Evolutionary conservation across 768 basidiomycete species (phyloP).

Genomic region (Mrakia hoshinonis): DNA sequence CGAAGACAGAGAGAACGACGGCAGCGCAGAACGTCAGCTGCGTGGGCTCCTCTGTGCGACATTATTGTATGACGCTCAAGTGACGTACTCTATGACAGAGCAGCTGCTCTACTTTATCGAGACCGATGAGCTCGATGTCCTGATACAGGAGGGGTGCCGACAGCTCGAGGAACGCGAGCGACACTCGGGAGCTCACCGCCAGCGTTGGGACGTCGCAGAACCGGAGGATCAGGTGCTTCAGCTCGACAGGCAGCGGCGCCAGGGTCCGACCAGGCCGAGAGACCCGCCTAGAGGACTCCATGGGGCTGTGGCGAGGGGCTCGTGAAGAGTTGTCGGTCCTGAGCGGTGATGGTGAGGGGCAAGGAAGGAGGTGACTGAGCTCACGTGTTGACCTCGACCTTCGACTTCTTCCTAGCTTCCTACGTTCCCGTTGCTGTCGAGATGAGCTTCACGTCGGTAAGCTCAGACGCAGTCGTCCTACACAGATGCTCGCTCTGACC

Average conservation of each 20-base stretch:
- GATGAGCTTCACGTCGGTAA: conserved; percentile 4
- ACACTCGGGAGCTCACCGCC: neutral
- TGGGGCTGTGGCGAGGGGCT: no score
- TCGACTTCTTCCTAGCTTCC: neutral
- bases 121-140: neutral
- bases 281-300: no score
- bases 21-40: no score
- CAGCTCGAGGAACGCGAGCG: neutral
- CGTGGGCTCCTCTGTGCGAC: no score
- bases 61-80: no score
- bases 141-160: neutral
- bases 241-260: neutral
- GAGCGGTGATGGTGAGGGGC: no score
- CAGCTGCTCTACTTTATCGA: neutral
- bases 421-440: neutral
- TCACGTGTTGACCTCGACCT: neutral
- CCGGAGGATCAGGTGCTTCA: neutral
- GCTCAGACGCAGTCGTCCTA: neutral
- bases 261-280: no score
- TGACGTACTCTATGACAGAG: neutral
- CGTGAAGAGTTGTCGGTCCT: no score
- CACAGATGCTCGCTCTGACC: neutral
- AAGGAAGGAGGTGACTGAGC: no score
- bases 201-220: neutral
- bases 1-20: neutral